phyloP scores from a whole-genome alignment of 2,329 filamentous ascomycete species.

The Rhinocladiella similis region DNA sequence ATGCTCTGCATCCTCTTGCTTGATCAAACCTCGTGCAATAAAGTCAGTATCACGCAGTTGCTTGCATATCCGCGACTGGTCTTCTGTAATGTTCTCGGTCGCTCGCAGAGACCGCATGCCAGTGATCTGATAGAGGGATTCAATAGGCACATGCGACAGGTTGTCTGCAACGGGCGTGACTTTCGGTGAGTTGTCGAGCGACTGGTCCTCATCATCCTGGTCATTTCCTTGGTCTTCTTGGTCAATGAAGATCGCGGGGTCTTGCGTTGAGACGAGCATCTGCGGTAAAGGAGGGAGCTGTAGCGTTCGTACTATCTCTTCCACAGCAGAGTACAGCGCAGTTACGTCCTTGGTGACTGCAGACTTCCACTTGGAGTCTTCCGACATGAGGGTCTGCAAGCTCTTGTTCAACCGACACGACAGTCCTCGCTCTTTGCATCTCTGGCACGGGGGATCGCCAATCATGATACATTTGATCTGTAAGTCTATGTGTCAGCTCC shows the following conservation, averaged over 20 bases:
- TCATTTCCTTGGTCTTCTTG: conserved; percentile 45
- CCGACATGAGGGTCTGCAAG: conserved; percentile 48
- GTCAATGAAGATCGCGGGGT: conserved; percentile 32
- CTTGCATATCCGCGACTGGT: conserved; percentile 33
- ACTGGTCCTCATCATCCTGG: conserved; percentile 45
- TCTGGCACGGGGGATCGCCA: conserved; percentile 49
- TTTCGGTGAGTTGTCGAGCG: conserved; percentile 39
- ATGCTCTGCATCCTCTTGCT: conserved; percentile 42
- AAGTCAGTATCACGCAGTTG: conserved; percentile 48
- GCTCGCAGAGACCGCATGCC: conserved; percentile 34
- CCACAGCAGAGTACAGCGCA: conserved; percentile 32
- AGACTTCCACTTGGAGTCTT: conserved; percentile 48
- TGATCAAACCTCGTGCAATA: conserved; percentile 51
- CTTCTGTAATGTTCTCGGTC: conserved; percentile 32
- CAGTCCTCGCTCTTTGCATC: conserved; percentile 51
- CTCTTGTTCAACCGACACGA: conserved; percentile 56
- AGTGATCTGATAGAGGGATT: conserved; percentile 39
- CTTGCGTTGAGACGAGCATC: conserved; percentile 35
- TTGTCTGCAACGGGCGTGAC: conserved; percentile 30
- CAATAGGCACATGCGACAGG: conserved; percentile 38
- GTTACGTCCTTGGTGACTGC: conserved; percentile 36
- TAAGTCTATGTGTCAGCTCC: conserved; percentile 4
- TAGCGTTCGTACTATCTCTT: conserved; percentile 39
- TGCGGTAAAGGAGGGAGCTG: conserved; percentile 39
- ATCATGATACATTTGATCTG: conserved; percentile 54